These are phyloP conservation scores for Plasmodium malariae DNA, from an alignment of 169 alveolate genomes.

Conservation along the genomic window DNA sequence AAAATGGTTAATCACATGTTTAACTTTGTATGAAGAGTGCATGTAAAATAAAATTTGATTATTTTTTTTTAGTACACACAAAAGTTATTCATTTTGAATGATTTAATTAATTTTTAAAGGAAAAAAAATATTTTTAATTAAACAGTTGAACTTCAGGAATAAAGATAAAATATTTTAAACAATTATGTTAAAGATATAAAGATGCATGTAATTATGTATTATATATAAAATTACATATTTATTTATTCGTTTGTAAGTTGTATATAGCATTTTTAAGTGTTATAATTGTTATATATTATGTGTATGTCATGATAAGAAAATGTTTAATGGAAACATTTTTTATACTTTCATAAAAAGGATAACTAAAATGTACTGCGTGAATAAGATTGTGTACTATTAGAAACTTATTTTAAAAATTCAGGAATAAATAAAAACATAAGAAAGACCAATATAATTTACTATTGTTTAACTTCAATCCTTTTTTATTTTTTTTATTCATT, in stretches of 20 bases:
- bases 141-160: neutral
- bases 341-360: neutral
- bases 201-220: neutral
- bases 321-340: neutral
- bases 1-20: neutral
- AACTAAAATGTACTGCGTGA: too few species aligned
- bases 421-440: neutral
- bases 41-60: neutral
- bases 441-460: neutral
- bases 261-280: neutral
- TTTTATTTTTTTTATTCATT: too few species aligned
- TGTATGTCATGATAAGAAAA: neutral
- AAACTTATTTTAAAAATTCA: neutral
- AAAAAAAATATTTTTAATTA: too few species aligned
- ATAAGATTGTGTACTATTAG: too few species aligned
- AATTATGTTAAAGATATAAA: neutral
- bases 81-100: too few species aligned
- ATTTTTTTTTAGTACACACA: constrained; percentile 10
- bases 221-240: too few species aligned
- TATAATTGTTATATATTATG: neutral
- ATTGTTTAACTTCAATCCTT: neutral
- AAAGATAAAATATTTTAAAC: neutral
- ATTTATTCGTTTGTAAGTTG: neutral
- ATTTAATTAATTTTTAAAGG: too few species aligned
- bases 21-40: neutral